A percentile compares a stretch with the other conserved stretches of the same genome.
These are phyloP conservation scores for Cyclotella sp. DNA, from an alignment of 108 stramenopile genomes.

Conservation along the genomic window DNA sequence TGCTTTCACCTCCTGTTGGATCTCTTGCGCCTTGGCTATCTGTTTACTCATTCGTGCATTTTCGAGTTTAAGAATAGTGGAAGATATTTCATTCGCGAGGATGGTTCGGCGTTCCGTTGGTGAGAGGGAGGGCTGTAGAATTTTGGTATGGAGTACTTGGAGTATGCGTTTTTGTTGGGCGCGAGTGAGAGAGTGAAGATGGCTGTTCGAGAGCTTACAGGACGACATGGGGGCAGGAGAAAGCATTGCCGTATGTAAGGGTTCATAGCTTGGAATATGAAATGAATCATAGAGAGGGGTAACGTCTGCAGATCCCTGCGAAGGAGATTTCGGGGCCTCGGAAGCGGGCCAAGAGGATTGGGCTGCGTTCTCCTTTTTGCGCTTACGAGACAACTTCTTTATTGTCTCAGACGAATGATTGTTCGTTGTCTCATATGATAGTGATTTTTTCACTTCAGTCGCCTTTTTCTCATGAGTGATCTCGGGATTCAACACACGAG, in stretches of 20 bases:
- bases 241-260: slow-evolving; percentile 1
- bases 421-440: neutral
- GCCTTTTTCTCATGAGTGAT: neutral
- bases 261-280: slow-evolving; percentile 22
- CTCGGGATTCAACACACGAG: neutral
- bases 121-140: slow-evolving; percentile 23
- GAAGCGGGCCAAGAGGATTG: neutral
- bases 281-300: slow-evolving; percentile 1
- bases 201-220: neutral
- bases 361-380: neutral
- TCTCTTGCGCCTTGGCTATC: slow-evolving; percentile 7
- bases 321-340: neutral
- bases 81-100: slow-evolving; percentile 41
- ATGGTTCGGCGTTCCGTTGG: slow-evolving; percentile 37
- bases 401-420: neutral
- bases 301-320: neutral
- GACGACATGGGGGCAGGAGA: neutral
- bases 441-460: neutral
- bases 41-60: slow-evolving; percentile 20
- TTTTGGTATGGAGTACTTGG: slow-evolving; percentile 25
- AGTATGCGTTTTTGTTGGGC: slow-evolving; percentile 15
- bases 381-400: slow-evolving; percentile 17
- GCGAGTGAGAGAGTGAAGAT: neutral
- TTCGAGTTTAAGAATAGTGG: slow-evolving; percentile 23
- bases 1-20: slow-evolving; percentile 24